A percentile compares a stretch with the other conserved stretches of the same genome.
Evolutionary conservation across 208 protist species (phyloP).

Genomic region (Vickermania ingenoplastis): DNA sequence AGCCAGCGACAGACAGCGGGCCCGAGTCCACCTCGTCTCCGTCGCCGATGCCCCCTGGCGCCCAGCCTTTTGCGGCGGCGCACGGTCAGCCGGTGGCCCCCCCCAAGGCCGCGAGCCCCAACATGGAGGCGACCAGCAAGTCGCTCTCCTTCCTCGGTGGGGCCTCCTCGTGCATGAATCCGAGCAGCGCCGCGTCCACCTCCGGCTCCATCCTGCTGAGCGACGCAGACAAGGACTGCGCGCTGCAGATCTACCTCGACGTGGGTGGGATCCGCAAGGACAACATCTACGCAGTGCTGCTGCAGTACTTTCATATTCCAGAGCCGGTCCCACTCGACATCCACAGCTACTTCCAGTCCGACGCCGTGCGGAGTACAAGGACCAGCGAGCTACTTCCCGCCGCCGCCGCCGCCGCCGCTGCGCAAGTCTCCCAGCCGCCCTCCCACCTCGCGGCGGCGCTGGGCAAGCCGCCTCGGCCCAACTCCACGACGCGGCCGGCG

Average conservation of each 20-base stretch:
- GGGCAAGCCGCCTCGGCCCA: background rate
- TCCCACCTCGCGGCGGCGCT: background rate
- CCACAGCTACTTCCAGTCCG: conserved; percentile 5
- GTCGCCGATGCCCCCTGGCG: no score
- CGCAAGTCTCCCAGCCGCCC: background rate
- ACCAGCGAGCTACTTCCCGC: background rate
- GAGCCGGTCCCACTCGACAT: conserved; percentile 3
- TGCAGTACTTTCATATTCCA: conserved; percentile 1
- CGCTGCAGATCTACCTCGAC: conserved; percentile 27
- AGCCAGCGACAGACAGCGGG: no score
- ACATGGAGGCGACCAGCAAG: no score
- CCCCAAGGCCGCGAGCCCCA: no score
- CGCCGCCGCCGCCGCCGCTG: background rate
- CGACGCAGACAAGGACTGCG: conserved; percentile 11
- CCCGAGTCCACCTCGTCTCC: no score
- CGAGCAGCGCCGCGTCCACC: background rate
- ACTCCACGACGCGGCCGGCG: background rate
- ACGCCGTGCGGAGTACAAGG: background rate
- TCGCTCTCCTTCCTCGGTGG: background rate
- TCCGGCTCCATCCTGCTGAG: background rate
- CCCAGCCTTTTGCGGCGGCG: no score
- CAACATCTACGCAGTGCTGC: conserved; percentile 4
- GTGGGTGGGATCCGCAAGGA: conserved; percentile 8
- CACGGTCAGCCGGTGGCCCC: no score
- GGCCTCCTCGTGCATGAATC: background rate